A percentile compares a stretch with the other conserved stretches of the same genome.
These are phyloP conservation scores for Lophiostoma macrostomum DNA, from an alignment of 495 filamentous ascomycete species.

Conservation along the genomic window DNA sequence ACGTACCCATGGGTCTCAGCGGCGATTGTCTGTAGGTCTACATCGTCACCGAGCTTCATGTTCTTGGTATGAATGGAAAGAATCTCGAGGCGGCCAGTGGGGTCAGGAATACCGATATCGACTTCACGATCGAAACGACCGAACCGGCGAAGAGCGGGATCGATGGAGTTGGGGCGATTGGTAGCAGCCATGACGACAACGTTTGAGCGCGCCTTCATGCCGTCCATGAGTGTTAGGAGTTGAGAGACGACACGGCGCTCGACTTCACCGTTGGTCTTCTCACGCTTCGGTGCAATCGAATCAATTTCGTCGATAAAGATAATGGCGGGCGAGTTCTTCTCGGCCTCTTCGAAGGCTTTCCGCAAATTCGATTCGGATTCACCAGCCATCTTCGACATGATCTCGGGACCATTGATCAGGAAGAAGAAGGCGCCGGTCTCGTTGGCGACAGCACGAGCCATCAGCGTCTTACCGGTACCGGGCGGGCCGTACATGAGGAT, in stretches of 20 bases:
- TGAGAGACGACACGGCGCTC: constrained; percentile 98
- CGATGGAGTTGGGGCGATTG: constrained; percentile 96
- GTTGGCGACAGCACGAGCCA: constrained; percentile 98
- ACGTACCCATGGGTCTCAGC: constrained; percentile 99
- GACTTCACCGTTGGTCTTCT: constrained; percentile 99
- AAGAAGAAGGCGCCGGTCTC: constrained; percentile 99
- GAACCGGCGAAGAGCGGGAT: constrained; percentile 93
- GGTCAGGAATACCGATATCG: constrained; percentile 96
- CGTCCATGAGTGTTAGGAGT: constrained; percentile 96
- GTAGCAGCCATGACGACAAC: constrained; percentile 98
- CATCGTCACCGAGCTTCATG: constrained; percentile 98
- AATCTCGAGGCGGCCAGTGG: constrained; percentile 97
- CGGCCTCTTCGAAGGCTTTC: constrained; percentile 97
- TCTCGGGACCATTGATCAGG: constrained; percentile 97
- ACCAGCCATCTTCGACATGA: constrained; percentile 99
- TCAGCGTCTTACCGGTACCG: constrained; percentile 98
- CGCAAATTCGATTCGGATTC: constrained; percentile 96
- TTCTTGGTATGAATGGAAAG: constrained; percentile 99
- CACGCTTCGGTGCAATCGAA: constrained; percentile 97
- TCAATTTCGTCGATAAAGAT: constrained; percentile 99
- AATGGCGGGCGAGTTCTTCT: constrained; percentile 98
- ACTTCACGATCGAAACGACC: constrained; percentile 98
- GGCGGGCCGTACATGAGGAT: constrained; percentile 96
- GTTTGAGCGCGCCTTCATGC: constrained; percentile 98
- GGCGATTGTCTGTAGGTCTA: constrained; percentile 94